phyloP scores from a whole-genome alignment of 805 yeast species.

The Wickerhamomyces strasburgensis region DNA sequence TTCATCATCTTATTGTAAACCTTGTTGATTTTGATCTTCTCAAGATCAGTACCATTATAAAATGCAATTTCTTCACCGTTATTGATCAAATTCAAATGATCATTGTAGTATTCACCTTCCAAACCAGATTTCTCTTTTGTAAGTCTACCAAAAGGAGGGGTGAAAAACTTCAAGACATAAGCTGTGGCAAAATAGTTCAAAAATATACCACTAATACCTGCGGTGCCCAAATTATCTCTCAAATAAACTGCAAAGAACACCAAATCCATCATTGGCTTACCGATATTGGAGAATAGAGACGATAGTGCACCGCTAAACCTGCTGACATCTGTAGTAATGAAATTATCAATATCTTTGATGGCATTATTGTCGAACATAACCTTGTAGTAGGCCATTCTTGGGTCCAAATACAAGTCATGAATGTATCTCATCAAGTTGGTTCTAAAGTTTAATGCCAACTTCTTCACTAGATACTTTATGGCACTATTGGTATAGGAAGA shows the following conservation, averaged over 20 bases:
- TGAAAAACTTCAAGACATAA: conserved; percentile 57
- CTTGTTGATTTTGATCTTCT: conserved; percentile 57
- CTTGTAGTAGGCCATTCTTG: conserved; percentile 78
- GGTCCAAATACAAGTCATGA: conserved; percentile 84
- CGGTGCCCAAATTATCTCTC: conserved; percentile 78
- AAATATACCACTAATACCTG: conserved; percentile 81
- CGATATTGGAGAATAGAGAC: conserved; percentile 79
- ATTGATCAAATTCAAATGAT: conserved; percentile 77
- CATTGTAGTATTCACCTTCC: conserved; percentile 86
- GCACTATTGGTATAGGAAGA: conserved; percentile 91
- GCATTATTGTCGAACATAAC: conserved; percentile 45
- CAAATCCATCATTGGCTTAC: conserved; percentile 86
- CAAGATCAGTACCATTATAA: conserved; percentile 82
- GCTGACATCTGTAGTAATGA: conserved; percentile 78
- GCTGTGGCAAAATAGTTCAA: conserved; percentile 80
- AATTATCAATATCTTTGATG: conserved; percentile 68
- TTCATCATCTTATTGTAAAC: conserved; percentile 53
- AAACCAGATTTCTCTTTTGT: conserved; percentile 68
- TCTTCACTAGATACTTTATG: conserved; percentile 71
- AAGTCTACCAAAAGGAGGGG: conserved; percentile 82
- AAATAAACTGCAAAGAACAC: conserved; percentile 79
- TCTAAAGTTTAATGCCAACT: conserved; percentile 78
- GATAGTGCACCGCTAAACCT: conserved; percentile 78
- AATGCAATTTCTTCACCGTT: conserved; percentile 94
- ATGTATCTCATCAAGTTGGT: conserved; percentile 78